Percentiles rank a stretch among this genome's conserved stretches.
Conservation (phyloP, 805 yeast genomes). For the Huiozyma sinensis region DNA sequence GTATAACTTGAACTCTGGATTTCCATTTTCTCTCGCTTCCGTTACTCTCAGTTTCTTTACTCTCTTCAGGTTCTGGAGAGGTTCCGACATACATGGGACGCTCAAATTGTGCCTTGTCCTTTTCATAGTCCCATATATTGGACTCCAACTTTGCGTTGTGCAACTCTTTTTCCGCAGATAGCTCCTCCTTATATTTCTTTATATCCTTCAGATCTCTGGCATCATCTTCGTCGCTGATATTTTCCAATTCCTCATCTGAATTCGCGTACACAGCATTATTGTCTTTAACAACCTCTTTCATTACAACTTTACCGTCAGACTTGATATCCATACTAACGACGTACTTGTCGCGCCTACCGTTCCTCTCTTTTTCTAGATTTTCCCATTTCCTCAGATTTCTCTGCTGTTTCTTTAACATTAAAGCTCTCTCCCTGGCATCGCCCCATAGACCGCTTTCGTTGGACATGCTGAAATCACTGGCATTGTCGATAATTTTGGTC, state of each 20-base stretch:
- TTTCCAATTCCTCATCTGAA: conserved; percentile 24
- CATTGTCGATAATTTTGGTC: conserved; percentile 86
- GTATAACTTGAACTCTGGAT: conserved; percentile 19
- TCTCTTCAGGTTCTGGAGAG: not conserved
- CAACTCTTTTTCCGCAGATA: conserved; percentile 10
- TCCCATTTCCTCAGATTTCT: conserved; percentile 56
- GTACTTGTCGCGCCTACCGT: conserved; percentile 59
- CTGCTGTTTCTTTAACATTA: conserved; percentile 80
- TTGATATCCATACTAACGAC: conserved; percentile 68
- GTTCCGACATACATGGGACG: conserved; percentile 36
- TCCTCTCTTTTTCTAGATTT: conserved; percentile 42
- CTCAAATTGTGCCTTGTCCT: conserved; percentile 45
- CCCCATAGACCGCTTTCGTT: conserved; percentile 65
- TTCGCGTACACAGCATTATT: conserved; percentile 15
- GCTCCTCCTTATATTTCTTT: conserved; percentile 16
- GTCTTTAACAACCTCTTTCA: conserved; percentile 37
- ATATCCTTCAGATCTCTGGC: conserved; percentile 23
- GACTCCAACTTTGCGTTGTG: conserved; percentile 21
- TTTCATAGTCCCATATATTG: conserved; percentile 50
- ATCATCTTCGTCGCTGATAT: conserved; percentile 32
- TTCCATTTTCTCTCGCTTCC: conserved; percentile 3
- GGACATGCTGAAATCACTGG: conserved; percentile 60
- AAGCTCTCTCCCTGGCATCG: conserved; percentile 70
- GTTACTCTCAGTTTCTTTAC: not conserved
- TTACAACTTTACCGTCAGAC: conserved; percentile 65